Evolutionary conservation across 2,329 filamentous ascomycete species (phyloP).

Genomic region (Claviceps purpurea): DNA sequence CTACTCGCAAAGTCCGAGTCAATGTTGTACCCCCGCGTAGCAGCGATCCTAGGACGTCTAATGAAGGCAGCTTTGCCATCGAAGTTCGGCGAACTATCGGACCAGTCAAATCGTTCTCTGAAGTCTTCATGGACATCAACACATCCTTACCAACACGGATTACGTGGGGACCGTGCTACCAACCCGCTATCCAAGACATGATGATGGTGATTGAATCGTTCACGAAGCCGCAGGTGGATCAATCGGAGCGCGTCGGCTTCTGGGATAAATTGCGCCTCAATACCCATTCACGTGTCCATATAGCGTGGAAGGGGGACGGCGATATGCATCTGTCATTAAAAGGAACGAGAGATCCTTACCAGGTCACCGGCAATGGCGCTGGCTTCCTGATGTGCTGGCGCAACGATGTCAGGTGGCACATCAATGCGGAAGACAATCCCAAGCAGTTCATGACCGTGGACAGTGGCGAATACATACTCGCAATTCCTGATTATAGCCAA

Average conservation of each 20-base stretch:
- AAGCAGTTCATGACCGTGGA: constrained; percentile 91
- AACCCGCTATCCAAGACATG: constrained; percentile 97
- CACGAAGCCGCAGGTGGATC: constrained; percentile 87
- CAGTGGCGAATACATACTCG: constrained; percentile 87
- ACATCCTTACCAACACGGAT: constrained; percentile 84
- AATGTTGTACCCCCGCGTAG: constrained; percentile 63
- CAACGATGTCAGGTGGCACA: constrained; percentile 77
- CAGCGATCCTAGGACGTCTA: constrained; percentile 39
- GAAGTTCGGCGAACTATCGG: constrained; percentile 84
- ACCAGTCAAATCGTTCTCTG: constrained; percentile 91
- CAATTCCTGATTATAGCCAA: constrained; percentile 84
- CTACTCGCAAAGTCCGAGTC: constrained; percentile 66
- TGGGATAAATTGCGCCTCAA: constrained; percentile 96
- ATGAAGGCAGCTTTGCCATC: constrained; percentile 59
- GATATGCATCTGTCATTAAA: constrained; percentile 91
- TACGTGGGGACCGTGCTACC: constrained; percentile 95
- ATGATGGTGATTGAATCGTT: constrained; percentile 99
- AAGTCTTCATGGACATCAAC: constrained; percentile 85
- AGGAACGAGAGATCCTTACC: constrained; percentile 82
- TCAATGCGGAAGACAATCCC: constrained; percentile 75
- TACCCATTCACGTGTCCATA: constrained; percentile 80
- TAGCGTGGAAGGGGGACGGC: constrained; percentile 89
- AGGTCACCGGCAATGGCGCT: constrained; percentile 81
- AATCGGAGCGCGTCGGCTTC: constrained; percentile 87
- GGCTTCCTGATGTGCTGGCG: constrained; percentile 99